Conservation (phyloP, 108 stramenopile species). For the Skeletonema marinoi region DNA sequence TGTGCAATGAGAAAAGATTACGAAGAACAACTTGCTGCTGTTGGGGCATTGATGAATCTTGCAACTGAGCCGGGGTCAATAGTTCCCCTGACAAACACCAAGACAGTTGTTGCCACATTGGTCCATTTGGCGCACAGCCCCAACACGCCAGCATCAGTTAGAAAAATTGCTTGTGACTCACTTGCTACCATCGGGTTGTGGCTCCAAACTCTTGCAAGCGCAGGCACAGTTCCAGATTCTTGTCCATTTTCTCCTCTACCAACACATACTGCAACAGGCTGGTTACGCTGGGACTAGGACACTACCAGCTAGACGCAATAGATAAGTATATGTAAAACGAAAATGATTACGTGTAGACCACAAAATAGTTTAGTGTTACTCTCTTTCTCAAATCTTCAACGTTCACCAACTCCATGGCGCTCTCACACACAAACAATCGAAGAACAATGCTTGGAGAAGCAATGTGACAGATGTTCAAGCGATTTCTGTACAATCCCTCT, state of each 20-base stretch:
- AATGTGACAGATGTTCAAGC: no score
- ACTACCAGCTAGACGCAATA: background rate
- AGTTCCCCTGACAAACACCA: slow-evolving; percentile 79
- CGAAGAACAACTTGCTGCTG: slow-evolving; percentile 75
- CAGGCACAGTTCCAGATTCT: slow-evolving; percentile 68
- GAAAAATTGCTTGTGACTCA: slow-evolving; percentile 74
- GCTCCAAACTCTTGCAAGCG: slow-evolving; percentile 81
- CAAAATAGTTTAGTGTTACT: background rate
- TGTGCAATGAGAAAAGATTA: slow-evolving; percentile 64
- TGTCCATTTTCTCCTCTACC: slow-evolving; percentile 65
- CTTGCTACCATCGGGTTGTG: slow-evolving; percentile 81
- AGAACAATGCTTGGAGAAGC: no score
- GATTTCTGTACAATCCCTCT: no score
- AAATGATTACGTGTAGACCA: background rate
- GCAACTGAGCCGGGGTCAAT: slow-evolving; percentile 84
- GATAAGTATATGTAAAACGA: background rate
- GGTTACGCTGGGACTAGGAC: slow-evolving; percentile 73
- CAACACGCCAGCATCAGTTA: slow-evolving; percentile 51
- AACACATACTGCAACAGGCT: slow-evolving; percentile 71
- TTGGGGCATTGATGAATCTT: slow-evolving; percentile 74
- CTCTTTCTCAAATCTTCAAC: no score
- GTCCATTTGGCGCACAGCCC: slow-evolving; percentile 79
- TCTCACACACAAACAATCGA: no score
- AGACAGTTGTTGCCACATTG: slow-evolving; percentile 80
- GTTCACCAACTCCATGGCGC: no score